A percentile compares a stretch with the other conserved stretches of the same genome.
phyloP scores from a whole-genome alignment of 139 green algal species.

The Edaphochlamys debaryana region DNA sequence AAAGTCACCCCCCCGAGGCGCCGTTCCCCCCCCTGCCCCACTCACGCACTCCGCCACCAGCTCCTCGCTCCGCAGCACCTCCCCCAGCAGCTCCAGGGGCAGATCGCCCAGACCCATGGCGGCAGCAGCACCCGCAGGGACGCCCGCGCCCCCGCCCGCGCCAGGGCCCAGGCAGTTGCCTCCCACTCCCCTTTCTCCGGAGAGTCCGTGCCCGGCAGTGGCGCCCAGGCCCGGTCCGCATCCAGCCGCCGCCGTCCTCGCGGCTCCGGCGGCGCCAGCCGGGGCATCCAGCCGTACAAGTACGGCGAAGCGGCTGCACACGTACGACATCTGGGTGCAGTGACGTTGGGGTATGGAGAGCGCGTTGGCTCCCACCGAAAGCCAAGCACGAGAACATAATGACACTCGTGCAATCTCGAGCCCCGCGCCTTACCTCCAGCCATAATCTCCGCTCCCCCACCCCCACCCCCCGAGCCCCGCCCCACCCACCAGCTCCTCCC shows the following conservation, averaged over 20 bases:
- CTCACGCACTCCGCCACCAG: constrained; percentile 36
- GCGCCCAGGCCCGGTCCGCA: no score
- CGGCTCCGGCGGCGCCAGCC: not conserved
- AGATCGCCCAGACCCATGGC: constrained; percentile 2
- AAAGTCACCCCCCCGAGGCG: no score
- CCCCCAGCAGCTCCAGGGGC: constrained; percentile 19
- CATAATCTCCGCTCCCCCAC: no score
- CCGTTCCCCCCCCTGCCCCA: no score
- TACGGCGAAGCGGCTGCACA: constrained; percentile 31
- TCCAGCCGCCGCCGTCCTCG: no score
- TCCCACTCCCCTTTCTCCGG: no score
- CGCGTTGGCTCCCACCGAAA: no score
- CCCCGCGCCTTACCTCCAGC: no score
- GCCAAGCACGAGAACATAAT: no score
- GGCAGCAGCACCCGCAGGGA: not conserved
- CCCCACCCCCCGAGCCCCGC: no score
- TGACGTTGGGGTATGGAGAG: not conserved
- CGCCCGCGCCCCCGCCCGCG: not conserved
- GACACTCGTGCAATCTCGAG: no score
- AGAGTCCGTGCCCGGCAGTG: not conserved
- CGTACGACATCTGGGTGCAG: constrained; percentile 21
- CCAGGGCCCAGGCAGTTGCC: no score
- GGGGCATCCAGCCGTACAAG: constrained; percentile 6
- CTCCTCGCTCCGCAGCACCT: constrained; percentile 39
- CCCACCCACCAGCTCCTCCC: constrained; percentile 32